Evolutionary conservation across 148 eudicot genomes (phyloP).

Genomic region (Amaranthus cruentus): DNA sequence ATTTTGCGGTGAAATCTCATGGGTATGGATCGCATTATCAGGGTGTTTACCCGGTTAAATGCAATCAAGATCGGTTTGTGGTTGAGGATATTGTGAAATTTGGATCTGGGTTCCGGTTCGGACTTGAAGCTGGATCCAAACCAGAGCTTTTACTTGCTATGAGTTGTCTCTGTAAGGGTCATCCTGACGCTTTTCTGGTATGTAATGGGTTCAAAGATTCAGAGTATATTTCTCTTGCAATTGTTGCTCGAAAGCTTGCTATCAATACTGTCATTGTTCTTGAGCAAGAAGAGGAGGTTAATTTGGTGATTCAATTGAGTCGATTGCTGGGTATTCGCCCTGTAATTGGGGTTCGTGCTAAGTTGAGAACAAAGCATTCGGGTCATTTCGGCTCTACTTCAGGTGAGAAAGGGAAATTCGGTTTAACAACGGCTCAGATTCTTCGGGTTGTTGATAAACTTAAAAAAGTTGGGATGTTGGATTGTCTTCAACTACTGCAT

Average conservation of each 20-base stretch:
- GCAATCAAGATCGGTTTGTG: conserved; percentile 74
- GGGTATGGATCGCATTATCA: conserved; percentile 73
- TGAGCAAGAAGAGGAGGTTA: conserved; percentile 81
- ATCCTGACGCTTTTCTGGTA: conserved; percentile 54
- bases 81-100: conserved; percentile 85
- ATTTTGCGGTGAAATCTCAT: conserved; percentile 45
- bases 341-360: conserved; percentile 76
- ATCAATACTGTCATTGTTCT: conserved; percentile 80
- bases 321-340: conserved; percentile 51
- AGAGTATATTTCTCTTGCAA: conserved; percentile 70
- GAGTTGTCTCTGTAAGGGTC: conserved; percentile 71
- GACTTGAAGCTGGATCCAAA: conserved; percentile 94
- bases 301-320: conserved; percentile 65
- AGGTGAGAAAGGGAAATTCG: conserved; percentile 95
- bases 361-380: conserved; percentile 82
- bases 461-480: conserved; percentile 57
- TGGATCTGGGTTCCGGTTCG: conserved; percentile 72
- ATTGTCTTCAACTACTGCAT: conserved; percentile 83
- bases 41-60: conserved; percentile 93
- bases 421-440: conserved; percentile 63
- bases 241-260: conserved; percentile 56
- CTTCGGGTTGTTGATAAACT: conserved; percentile 70
- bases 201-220: conserved; percentile 93
- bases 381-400: conserved; percentile 96
- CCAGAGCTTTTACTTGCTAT: conserved; percentile 85